Base-by-base conservation (phyloP, 169 alveolate genomes). In the Theileria orientalis region DNA sequence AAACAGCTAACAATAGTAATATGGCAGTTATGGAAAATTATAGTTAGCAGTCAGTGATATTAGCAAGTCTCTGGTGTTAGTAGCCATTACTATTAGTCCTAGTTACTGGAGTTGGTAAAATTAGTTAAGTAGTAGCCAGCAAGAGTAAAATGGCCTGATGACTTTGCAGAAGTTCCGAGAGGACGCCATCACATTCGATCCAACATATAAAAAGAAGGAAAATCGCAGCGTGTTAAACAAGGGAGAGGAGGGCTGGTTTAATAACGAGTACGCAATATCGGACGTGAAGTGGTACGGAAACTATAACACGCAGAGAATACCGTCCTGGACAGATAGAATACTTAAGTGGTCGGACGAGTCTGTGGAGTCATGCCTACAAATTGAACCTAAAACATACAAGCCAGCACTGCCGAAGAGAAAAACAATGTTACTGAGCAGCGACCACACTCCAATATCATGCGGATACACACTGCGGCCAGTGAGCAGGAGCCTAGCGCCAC, bases 281-380 rank as follows among this genome's bases (percentile, higher is more conserved):
- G 90, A 82, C 56, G 83, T 82, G 27, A 86, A 91, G 84, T 85
- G 95, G 95, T 91, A 91, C 88, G 88, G 88, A 42, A 93, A 92
- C 19, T 76, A 90, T 1, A 78, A 83, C 56, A 85, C 77, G 47
- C 79, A 87, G 14, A 83, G 95, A 19, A 80, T 86, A 23, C 95
- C 95, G 0, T 89, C 95, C 51, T 88, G 93, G 93, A 88, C 93
- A 8, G 93, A 88, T 40, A 47, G 93, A n/a, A 84, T 88, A 67
- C 70, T 88, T 42, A 88, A 88, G 63, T 88, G 93, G 93, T 88
- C 93, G 9, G 66, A 82, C 33, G 85, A 84, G 1, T 74, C 75
- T n/a, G 61, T 84, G 40, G 67, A 76, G 21, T 69, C 82, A 27
- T 88, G 91, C 70, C 76, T 88, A 52, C 57, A 46, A 11, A 80